Conservation (phyloP, 306 rosid species). For the Cucurbita maxima region DNA sequence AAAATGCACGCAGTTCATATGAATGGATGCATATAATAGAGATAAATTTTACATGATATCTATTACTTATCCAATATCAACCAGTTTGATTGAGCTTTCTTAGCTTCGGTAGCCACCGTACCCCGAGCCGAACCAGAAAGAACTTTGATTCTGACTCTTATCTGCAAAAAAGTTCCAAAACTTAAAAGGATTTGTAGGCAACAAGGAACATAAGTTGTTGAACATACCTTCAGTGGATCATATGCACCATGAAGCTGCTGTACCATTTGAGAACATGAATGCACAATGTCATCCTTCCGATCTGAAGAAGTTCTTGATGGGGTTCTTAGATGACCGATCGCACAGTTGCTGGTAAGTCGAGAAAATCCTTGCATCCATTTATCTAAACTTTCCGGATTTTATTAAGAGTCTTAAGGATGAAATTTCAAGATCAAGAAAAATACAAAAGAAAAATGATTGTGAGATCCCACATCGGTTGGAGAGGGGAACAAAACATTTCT, state of each 20-base stretch:
- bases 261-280: slow-evolving; percentile 78
- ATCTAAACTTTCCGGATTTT: slow-evolving; percentile 15
- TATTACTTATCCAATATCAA: slow-evolving; percentile 81
- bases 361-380: slow-evolving; percentile 56
- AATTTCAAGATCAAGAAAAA: no score
- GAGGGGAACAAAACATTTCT: no score
- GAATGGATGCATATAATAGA: slow-evolving; percentile 3
- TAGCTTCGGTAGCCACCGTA: slow-evolving; percentile 74
- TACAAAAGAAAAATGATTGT: no score
- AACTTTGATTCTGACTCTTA: slow-evolving; percentile 68
- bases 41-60: slow-evolving; percentile 6
- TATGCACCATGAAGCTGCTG: slow-evolving; percentile 67
- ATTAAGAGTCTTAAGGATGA: no score
- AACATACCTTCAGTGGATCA: slow-evolving; percentile 65
- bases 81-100: slow-evolving; percentile 84
- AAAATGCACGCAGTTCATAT: slow-evolving; percentile 7
- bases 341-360: slow-evolving; percentile 56
- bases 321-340: slow-evolving; percentile 37
- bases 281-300: slow-evolving; percentile 57
- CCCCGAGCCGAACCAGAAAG: slow-evolving; percentile 42
- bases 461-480: no score
- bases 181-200: slow-evolving; percentile 3
- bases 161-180: slow-evolving; percentile 27
- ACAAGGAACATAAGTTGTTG: slow-evolving; percentile 1
- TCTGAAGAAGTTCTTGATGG: slow-evolving; percentile 43